These are phyloP conservation scores for Atractiella rhizophila DNA, from an alignment of 768 basidiomycete species.

Conservation along the genomic window DNA sequence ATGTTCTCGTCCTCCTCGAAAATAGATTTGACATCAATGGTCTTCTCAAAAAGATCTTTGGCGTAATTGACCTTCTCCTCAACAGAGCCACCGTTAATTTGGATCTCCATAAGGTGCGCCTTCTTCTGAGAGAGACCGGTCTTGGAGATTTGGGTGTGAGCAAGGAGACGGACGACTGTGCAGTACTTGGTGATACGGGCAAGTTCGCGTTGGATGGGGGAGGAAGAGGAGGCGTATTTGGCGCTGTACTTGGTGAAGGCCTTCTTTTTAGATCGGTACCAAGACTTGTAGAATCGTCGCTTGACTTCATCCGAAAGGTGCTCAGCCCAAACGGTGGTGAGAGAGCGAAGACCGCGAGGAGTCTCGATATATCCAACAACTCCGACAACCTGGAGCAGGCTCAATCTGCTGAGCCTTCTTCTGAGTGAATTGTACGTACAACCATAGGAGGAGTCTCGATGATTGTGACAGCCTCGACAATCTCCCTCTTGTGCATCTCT, in stretches of 20 bases:
- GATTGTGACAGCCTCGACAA: conserved; percentile 89
- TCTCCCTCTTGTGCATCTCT: conserved; percentile 99
- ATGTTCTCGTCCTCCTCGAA: conserved; percentile 86
- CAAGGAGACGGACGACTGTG: conserved; percentile 96
- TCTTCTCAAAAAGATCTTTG: conserved; percentile 84
- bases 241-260: conserved; percentile 99
- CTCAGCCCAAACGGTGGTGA: conserved; percentile 90
- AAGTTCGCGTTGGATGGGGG: conserved; percentile 78
- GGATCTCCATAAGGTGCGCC: conserved; percentile 99
- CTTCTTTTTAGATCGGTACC: conserved; percentile 99
- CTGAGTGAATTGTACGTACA: no score
- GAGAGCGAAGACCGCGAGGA: conserved; percentile 89
- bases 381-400: no score
- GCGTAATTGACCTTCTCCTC: conserved; percentile 96
- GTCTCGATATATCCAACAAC: conserved; percentile 99
- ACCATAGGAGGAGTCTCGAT: conserved; percentile 93
- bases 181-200: conserved; percentile 99
- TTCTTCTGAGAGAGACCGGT: conserved; percentile 97
- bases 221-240: conserved; percentile 87
- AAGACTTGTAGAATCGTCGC: conserved; percentile 65
- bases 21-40: conserved; percentile 52
- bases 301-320: conserved; percentile 95
- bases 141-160: conserved; percentile 96
- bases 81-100: conserved; percentile 79
- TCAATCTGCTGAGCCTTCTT: no score